Conservation (phyloP, 768 basidiomycete species). For the Hemileccinum rubropunctum region DNA sequence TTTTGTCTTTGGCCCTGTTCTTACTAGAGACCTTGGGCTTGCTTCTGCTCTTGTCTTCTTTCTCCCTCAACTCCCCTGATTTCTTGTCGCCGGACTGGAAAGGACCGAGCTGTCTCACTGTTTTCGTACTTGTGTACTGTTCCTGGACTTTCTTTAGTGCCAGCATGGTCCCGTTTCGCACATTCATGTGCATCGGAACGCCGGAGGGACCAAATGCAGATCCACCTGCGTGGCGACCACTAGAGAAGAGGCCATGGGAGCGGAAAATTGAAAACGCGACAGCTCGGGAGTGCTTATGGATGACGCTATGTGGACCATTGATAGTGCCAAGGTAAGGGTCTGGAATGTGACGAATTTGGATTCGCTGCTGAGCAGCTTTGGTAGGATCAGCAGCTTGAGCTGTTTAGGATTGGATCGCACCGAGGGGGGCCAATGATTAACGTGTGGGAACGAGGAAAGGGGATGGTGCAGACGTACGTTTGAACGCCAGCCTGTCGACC, state of each 20-base stretch:
- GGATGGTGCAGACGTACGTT: conserved; percentile 29
- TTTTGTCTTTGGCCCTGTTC: conserved; percentile 31
- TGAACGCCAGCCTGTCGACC: conserved; percentile 46
- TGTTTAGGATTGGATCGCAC: conserved; percentile 15
- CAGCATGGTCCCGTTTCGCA: conserved; percentile 50
- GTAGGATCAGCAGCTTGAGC: conserved; percentile 43
- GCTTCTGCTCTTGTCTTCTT: conserved; percentile 16
- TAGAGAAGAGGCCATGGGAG: conserved; percentile 40
- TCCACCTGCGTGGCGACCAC: conserved; percentile 12
- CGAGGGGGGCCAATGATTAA: too few species aligned
- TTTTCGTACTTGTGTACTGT: conserved; percentile 73
- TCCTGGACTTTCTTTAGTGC: conserved; percentile 76
- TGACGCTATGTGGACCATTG: conserved; percentile 61
- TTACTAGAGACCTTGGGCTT: conserved; percentile 23
- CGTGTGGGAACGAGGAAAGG: too few species aligned
- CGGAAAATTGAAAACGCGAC: conserved; percentile 78
- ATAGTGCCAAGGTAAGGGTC: conserved; percentile 44
- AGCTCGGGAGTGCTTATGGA: conserved; percentile 82
- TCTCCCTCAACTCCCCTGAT: conserved; percentile 17
- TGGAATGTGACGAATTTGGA: conserved; percentile 56
- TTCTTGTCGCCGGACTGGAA: conserved; percentile 11
- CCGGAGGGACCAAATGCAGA: conserved; percentile 2
- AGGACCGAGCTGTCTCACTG: conserved; percentile 50
- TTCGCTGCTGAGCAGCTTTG: conserved; percentile 66
- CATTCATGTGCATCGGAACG: conserved; percentile 24